These are phyloP conservation scores for Boechera stricta DNA, from an alignment of 345 rosid species.

Conservation along the genomic window DNA sequence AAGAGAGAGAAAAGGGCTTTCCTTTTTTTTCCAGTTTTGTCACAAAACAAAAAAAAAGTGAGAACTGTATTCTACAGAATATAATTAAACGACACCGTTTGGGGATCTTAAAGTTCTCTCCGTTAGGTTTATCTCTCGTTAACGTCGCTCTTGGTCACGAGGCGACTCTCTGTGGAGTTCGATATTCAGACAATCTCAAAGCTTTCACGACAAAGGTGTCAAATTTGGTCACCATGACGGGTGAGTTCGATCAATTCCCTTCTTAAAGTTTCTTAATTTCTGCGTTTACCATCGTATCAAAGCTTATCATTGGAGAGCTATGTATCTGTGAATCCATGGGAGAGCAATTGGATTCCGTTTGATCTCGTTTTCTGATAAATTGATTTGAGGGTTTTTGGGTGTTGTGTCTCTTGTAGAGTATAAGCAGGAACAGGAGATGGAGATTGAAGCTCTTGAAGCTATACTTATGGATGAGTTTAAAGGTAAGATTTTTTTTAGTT, in stretches of 20 bases:
- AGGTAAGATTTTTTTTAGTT: slow-evolving; percentile 52
- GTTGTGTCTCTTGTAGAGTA: slow-evolving; percentile 56
- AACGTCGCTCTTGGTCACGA: slow-evolving; percentile 34
- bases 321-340: slow-evolving; percentile 10
- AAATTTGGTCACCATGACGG: slow-evolving; percentile 41
- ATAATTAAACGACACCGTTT: slow-evolving; percentile 24
- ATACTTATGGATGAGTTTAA: slow-evolving; percentile 97
- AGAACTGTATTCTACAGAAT: neutral
- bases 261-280: slow-evolving; percentile 6
- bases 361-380: slow-evolving; percentile 18
- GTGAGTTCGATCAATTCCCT: slow-evolving; percentile 32
- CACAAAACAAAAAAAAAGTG: neutral
- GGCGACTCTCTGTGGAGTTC: slow-evolving; percentile 35
- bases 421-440: slow-evolving; percentile 92
- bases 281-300: neutral
- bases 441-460: slow-evolving; percentile 93
- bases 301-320: neutral
- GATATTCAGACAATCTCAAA: slow-evolving; percentile 30
- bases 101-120: slow-evolving; percentile 17
- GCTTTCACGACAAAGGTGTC: slow-evolving; percentile 18
- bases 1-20: slow-evolving; percentile 21
- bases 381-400: neutral
- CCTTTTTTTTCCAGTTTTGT: neutral
- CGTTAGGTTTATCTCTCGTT: slow-evolving; percentile 40
- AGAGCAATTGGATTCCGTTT: slow-evolving; percentile 24